Base-by-base conservation (phyloP, 345 rosid species). In the Hevea brasiliensis region DNA sequence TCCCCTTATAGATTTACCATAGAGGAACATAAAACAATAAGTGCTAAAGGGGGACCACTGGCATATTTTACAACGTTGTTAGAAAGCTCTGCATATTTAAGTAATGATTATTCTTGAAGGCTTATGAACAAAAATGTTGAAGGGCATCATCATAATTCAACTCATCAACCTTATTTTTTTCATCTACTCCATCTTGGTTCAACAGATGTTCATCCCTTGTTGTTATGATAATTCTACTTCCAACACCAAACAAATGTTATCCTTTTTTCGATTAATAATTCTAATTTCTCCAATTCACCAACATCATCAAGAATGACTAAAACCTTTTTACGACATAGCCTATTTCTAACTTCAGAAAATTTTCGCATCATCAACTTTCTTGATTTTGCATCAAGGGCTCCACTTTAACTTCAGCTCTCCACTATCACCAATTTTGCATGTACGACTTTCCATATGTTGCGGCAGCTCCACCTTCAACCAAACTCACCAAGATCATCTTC, bases 261-360 rank as follows among this genome's bases (percentile, higher is more conserved):
- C 0, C 4, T 6, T 26, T 11, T 17, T 63, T 48, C 67, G 4
- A 40, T 40, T 14, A 63, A 63, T 17, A 23, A 63, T 5, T 63
- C 32, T 40, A 63, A 63, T 40, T 63, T 48, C 35, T 42, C 50
- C 15, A 35, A 12, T 21, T 63, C 14, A 42, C 37, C 67, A 17
- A 63, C 21, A 37, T 63, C 67, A 40, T 63, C 67, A 63, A 63
- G 45, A 63, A 63, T 63, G 26, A 17, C 67, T 14, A 63, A 17
- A 29, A 56, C 3, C 61, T 23, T 37, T 63, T 63, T 18, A 15
- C 20, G 29, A n/a, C 27, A 40, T 0, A 63, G 26, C 12, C 29
- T 13, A 56, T 56, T 42, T n/a, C 47, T 63, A 13, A 63, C 41
- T 26, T 63, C 67, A 18, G 8, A n/a, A n/a, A n/a, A n/a, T n/a